A percentile compares a stretch with the other conserved stretches of the same genome.
phyloP scores from a whole-genome alignment of 176 grass and related monocot genomes.

The Oryza punctata region DNA sequence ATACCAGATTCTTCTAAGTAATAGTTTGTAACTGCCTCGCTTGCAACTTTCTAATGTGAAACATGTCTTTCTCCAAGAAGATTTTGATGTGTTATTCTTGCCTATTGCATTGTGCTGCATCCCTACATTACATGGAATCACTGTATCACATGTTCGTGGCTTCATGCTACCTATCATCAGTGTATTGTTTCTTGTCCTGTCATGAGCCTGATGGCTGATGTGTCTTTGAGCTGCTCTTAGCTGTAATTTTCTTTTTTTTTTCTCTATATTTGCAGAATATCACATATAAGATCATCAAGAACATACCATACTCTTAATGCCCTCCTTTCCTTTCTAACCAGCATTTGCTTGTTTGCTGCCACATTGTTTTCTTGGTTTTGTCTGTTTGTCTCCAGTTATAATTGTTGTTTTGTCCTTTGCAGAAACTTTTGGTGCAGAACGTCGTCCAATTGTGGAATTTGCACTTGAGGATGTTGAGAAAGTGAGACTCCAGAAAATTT shows the following conservation, averaged over 20 bases:
- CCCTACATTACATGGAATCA: neutral
- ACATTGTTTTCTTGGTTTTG: neutral
- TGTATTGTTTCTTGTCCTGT: neutral
- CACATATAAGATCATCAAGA: constrained; percentile 21
- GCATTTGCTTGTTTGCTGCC: constrained; percentile 23
- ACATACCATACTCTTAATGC: neutral
- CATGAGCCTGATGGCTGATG: neutral
- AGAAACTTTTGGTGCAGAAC: constrained; percentile 85
- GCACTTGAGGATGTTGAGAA: constrained; percentile 90
- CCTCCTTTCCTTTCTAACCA: constrained; percentile 8
- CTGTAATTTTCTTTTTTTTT: neutral
- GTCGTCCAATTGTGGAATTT: constrained; percentile 85
- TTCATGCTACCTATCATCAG: neutral
- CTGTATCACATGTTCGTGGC: neutral
- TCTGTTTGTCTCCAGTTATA: neutral
- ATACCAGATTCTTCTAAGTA: constrained; percentile 1
- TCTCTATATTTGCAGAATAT: neutral
- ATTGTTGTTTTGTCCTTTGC: constrained; percentile 32
- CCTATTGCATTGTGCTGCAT: neutral
- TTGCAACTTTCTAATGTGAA: neutral
- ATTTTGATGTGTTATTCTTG: constrained; percentile 11
- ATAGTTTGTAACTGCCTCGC: neutral
- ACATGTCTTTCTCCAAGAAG: neutral
- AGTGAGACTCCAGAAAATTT: constrained; percentile 60
- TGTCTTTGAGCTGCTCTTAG: constrained; percentile 4